Evolutionary conservation across 345 rosid genomes (phyloP).

Genomic region (Eucalyptus pauciflora): DNA sequence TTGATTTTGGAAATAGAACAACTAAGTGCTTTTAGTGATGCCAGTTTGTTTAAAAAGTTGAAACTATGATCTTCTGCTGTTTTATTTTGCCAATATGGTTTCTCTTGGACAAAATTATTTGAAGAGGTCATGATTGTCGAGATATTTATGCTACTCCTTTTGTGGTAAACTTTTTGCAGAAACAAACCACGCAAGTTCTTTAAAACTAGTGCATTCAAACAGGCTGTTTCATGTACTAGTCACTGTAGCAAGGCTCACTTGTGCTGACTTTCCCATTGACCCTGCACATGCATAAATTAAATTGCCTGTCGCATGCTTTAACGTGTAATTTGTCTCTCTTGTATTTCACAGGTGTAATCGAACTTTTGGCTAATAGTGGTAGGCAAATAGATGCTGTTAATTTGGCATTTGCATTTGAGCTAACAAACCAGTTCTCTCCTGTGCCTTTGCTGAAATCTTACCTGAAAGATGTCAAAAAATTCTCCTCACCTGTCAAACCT

Average conservation of each 20-base stretch:
- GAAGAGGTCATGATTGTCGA: background rate
- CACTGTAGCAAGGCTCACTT: background rate
- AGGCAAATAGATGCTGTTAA: conserved; percentile 97
- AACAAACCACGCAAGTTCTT: background rate
- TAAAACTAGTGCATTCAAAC: background rate
- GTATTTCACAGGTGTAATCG: conserved; percentile 57
- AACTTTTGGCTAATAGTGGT: conserved; percentile 72
- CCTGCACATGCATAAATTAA: background rate
- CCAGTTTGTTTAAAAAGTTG: background rate
- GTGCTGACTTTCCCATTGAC: background rate
- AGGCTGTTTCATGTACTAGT: background rate
- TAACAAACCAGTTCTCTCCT: conserved; percentile 73
- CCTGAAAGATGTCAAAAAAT: conserved; percentile 71
- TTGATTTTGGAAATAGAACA: background rate
- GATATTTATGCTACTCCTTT: background rate
- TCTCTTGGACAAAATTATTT: background rate
- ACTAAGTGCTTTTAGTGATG: background rate
- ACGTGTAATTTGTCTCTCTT: background rate
- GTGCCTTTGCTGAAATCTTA: conserved; percentile 73
- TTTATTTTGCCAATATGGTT: background rate
- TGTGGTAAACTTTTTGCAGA: background rate
- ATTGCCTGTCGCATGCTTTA: background rate
- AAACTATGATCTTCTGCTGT: background rate
- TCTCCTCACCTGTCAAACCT: conserved; percentile 49
- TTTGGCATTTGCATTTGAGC: conserved; percentile 92